These are phyloP conservation scores for Metschnikowia anglica DNA, from an alignment of 805 yeast genomes.

Conservation along the genomic window DNA sequence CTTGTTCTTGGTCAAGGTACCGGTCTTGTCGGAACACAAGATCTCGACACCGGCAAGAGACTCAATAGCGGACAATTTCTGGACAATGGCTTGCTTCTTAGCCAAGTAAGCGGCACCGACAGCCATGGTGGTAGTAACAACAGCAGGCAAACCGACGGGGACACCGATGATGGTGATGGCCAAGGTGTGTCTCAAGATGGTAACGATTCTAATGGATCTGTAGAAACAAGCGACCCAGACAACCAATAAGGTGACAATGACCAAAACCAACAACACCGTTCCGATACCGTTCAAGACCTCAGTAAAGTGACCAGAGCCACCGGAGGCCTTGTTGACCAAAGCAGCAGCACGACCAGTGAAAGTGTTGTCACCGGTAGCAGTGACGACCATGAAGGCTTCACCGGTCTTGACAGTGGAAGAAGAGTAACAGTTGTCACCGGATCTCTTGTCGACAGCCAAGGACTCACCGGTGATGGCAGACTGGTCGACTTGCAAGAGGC, in stretches of 20 bases:
- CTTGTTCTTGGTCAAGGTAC: conserved; percentile 97
- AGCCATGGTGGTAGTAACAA: conserved; percentile 98
- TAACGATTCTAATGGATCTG: conserved; percentile 83
- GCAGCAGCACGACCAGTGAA: conserved; percentile 98
- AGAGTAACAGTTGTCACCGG: conserved; percentile 85
- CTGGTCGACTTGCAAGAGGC: conserved; percentile 89
- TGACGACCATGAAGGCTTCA: conserved; percentile 90
- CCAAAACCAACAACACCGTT: conserved; percentile 84
- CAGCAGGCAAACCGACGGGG: conserved; percentile 98
- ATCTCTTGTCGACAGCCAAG: conserved; percentile 87
- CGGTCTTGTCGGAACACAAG: conserved; percentile 97
- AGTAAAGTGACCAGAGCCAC: conserved; percentile 94
- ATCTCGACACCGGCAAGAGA: conserved; percentile 97
- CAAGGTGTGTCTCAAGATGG: conserved; percentile 85
- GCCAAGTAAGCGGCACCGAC: conserved; percentile 99
- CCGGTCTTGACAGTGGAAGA: conserved; percentile 95
- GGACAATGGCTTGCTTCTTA: conserved; percentile 95
- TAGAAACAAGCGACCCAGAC: conserved; percentile 95
- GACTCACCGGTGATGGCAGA: conserved; percentile 98
- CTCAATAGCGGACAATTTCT: conserved; percentile 94
- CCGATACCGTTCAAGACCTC: conserved; percentile 98
- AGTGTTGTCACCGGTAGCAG: conserved; percentile 94
- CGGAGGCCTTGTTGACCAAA: conserved; percentile 89
- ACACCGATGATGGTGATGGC: conserved; percentile 98
- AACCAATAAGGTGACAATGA: conserved; percentile 78